phyloP scores from a whole-genome alignment of 169 alveolate species.

The Fabrea salina region DNA sequence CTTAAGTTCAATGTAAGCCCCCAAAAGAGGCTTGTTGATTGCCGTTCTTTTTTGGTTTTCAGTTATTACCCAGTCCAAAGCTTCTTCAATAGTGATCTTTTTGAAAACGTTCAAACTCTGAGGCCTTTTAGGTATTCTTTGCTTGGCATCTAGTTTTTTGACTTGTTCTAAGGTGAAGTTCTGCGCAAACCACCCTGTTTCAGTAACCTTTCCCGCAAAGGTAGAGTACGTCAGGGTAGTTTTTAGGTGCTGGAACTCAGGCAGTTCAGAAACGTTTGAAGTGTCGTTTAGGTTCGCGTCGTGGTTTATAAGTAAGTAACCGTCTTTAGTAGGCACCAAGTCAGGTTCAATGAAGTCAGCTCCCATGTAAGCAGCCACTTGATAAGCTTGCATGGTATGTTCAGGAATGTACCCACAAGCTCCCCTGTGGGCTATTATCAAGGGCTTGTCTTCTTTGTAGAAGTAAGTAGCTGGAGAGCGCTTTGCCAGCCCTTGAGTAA shows the following conservation, averaged over 20 bases:
- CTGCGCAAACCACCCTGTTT: constrained; percentile 52
- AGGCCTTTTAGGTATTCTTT: constrained; percentile 48
- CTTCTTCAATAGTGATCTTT: constrained; percentile 61
- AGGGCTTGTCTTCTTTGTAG: constrained; percentile 36
- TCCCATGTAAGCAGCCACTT: constrained; percentile 53
- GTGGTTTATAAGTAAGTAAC: constrained; percentile 54
- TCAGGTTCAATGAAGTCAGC: constrained; percentile 72
- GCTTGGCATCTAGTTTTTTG: constrained; percentile 44
- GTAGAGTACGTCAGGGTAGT: constrained; percentile 16
- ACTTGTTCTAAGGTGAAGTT: constrained; percentile 65
- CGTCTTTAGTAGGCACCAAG: constrained; percentile 64
- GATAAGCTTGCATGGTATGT: constrained; percentile 59
- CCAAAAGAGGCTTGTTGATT: constrained; percentile 30
- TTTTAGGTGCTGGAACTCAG: constrained; percentile 37
- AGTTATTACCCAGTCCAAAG: constrained; percentile 36
- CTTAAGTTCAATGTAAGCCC: constrained; percentile 55
- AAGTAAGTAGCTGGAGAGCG: constrained; percentile 19
- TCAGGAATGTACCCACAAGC: constrained; percentile 65
- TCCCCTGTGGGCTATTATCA: constrained; percentile 71
- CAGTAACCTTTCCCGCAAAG: constrained; percentile 15
- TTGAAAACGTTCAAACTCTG: constrained; percentile 36
- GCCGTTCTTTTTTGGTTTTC: constrained; percentile 22
- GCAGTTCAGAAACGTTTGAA: constrained; percentile 52
- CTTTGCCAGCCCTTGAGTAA: too few species aligned
- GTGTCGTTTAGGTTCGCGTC: constrained; percentile 64